Evolutionary conservation across 345 rosid species (phyloP).

Genomic region (Gossypium arboreum): DNA sequence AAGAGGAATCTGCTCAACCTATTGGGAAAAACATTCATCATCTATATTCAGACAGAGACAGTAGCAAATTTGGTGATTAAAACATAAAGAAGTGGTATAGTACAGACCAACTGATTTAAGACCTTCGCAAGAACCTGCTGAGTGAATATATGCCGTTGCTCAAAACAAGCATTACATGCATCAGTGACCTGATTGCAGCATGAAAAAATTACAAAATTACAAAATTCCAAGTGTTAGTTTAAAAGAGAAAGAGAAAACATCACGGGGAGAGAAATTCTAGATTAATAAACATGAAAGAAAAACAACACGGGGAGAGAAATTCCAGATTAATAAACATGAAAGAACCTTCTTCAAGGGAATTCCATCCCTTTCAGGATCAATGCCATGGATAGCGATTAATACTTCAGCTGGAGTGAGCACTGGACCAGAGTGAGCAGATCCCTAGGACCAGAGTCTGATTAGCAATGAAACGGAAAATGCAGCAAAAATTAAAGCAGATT

Average conservation of each 20-base stretch:
- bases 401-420: conserved; percentile 78
- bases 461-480: conserved; percentile 1
- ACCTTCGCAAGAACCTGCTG: conserved; percentile 95
- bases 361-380: conserved; percentile 85
- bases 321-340: conserved; percentile 3
- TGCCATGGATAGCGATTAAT: conserved; percentile 83
- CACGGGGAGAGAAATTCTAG: not conserved
- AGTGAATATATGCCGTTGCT: conserved; percentile 77
- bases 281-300: conserved; percentile 14
- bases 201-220: conserved; percentile 14
- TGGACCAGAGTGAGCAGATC: conserved; percentile 62
- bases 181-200: conserved; percentile 68
- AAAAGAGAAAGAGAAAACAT: conserved; percentile 4
- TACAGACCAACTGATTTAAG: conserved; percentile 89
- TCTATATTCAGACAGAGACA: conserved; percentile 10
- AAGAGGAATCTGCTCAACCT: conserved; percentile 98
- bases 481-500: conserved; percentile 4
- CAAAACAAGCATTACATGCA: conserved; percentile 94
- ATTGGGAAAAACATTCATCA: conserved; percentile 28
- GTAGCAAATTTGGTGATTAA: conserved; percentile 6
- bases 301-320: not conserved
- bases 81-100: conserved; percentile 6
- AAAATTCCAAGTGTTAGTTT: conserved; percentile 13
- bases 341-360: conserved; percentile 88
- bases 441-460: conserved; percentile 39